These are phyloP conservation scores for Macrolepiota dolichaula DNA, from an alignment of 768 basidiomycete species.

Conservation along the genomic window DNA sequence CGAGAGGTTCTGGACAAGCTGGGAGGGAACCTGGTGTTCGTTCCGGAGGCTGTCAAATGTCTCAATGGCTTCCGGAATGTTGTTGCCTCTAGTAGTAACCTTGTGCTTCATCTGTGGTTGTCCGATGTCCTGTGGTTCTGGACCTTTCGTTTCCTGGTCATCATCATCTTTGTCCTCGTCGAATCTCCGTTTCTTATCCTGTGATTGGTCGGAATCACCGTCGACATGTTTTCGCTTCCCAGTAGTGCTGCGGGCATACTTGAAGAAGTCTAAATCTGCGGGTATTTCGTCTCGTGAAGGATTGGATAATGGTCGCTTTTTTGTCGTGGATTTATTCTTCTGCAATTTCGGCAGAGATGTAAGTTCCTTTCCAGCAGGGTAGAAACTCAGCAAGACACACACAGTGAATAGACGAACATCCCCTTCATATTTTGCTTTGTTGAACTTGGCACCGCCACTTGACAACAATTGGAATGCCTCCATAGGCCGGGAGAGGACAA, in stretches of 20 bases:
- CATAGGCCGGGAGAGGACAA: constrained; percentile 36
- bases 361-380: background rate
- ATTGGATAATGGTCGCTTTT: constrained; percentile 10
- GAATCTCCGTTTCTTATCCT: constrained; percentile 27
- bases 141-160: constrained; percentile 5
- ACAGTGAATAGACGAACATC: constrained; percentile 76
- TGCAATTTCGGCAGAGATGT: background rate
- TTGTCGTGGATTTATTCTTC: constrained; percentile 6
- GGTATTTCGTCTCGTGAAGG: constrained; percentile 51
- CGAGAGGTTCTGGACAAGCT: constrained; percentile 61
- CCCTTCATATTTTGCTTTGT: constrained; percentile 68
- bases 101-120: constrained; percentile 1
- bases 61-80: constrained; percentile 58
- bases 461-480: constrained; percentile 90
- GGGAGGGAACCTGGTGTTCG: constrained; percentile 55
- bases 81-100: constrained; percentile 50
- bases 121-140: constrained; percentile 13
- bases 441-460: constrained; percentile 78
- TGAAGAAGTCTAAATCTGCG: constrained; percentile 87
- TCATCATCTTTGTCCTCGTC: constrained; percentile 21
- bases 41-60: constrained; percentile 58
- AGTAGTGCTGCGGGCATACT: constrained; percentile 60
- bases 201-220: constrained; percentile 17
- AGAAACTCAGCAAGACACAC: constrained; percentile 15
- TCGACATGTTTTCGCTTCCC: constrained; percentile 47